Conservation (phyloP, 345 rosid genomes). For the Lepidium didymum region DNA sequence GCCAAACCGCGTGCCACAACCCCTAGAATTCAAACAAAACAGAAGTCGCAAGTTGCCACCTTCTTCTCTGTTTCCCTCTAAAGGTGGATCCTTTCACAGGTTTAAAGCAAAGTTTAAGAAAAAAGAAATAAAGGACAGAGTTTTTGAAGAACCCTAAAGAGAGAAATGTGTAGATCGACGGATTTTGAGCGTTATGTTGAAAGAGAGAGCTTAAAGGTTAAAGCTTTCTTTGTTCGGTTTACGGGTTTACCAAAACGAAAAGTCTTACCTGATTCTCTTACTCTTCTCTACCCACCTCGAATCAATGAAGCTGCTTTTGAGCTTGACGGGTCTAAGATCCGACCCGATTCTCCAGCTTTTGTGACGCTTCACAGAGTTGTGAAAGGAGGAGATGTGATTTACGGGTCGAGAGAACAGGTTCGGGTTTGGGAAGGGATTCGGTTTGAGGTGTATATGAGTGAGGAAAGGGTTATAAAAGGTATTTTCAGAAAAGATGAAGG, state of each 20-base stretch:
- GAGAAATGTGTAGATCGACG: slow-evolving; percentile 52
- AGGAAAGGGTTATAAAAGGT: slow-evolving; percentile 60
- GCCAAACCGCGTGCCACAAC: slow-evolving; percentile 31
- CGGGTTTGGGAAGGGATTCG: slow-evolving; percentile 50
- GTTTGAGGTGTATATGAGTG: slow-evolving; percentile 60
- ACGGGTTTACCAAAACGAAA: slow-evolving; percentile 20
- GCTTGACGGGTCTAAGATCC: slow-evolving; percentile 50
- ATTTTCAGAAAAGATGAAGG: slow-evolving; percentile 42
- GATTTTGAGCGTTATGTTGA: slow-evolving; percentile 30
- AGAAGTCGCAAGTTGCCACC: slow-evolving; percentile 6
- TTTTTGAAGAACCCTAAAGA: slow-evolving; percentile 1
- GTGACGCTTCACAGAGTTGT: slow-evolving; percentile 57
- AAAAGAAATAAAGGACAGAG: not conserved
- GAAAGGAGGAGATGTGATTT: slow-evolving; percentile 33
- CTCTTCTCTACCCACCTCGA: slow-evolving; percentile 68
- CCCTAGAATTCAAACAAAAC: slow-evolving; percentile 28
- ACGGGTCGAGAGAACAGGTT: slow-evolving; percentile 58
- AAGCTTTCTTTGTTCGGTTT: slow-evolving; percentile 55
- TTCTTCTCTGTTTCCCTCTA: slow-evolving; percentile 6
- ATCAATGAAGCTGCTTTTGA: slow-evolving; percentile 43
- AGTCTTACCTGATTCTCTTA: slow-evolving; percentile 46
- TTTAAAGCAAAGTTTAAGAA: not conserved
- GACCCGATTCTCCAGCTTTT: slow-evolving; percentile 54
- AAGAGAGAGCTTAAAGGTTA: slow-evolving; percentile 33
- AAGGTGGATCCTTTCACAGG: not conserved